Conservation (phyloP, 352 stramenopile species). For the Lagenidium sp. region DNA sequence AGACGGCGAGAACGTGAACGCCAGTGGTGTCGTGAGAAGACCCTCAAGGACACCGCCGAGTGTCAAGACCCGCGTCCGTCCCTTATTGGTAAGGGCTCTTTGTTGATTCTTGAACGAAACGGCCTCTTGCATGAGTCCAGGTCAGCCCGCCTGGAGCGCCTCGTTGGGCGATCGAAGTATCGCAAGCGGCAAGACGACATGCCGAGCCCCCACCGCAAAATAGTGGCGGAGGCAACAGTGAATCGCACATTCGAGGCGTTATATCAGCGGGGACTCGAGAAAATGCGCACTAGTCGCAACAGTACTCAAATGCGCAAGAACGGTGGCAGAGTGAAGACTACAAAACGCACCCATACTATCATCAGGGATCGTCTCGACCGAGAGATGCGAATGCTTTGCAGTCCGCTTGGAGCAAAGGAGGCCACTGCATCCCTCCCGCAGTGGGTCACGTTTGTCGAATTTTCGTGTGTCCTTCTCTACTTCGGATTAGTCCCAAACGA, state of each 20-base stretch:
- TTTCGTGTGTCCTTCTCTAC: slow-evolving; percentile 46
- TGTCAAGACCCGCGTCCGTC: slow-evolving; percentile 4
- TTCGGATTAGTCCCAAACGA: slow-evolving; percentile 40
- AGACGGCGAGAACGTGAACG: too few relatives aligned
- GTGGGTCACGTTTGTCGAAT: slow-evolving; percentile 28
- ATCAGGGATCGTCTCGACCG: slow-evolving; percentile 28
- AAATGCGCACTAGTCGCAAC: slow-evolving; percentile 18
- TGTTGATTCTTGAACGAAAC: slow-evolving; percentile 40
- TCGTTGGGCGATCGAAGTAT: too few relatives aligned
- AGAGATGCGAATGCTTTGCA: slow-evolving; percentile 25
- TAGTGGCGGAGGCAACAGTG: slow-evolving; percentile 8
- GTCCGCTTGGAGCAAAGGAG: slow-evolving; percentile 5
- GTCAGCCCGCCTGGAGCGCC: slow-evolving; percentile 19
- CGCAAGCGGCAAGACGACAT: too few relatives aligned
- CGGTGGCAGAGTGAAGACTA: too few relatives aligned
- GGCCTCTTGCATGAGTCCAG: slow-evolving; percentile 36
- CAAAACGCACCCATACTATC: slow-evolving; percentile 20
- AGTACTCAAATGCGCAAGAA: too few relatives aligned
- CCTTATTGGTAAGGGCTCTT: slow-evolving; percentile 36
- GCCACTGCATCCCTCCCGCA: neutral
- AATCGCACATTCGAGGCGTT: slow-evolving; percentile 34
- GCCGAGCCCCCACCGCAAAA: too few relatives aligned
- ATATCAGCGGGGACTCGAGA: slow-evolving; percentile 34
- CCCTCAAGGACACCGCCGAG: too few relatives aligned
- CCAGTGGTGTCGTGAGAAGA: too few relatives aligned